Evolutionary conservation across 1,139 yeast genomes (phyloP), one percentile per base, ranked within the genome.

Genomic region (Geotrichum histeridarum): DNA sequence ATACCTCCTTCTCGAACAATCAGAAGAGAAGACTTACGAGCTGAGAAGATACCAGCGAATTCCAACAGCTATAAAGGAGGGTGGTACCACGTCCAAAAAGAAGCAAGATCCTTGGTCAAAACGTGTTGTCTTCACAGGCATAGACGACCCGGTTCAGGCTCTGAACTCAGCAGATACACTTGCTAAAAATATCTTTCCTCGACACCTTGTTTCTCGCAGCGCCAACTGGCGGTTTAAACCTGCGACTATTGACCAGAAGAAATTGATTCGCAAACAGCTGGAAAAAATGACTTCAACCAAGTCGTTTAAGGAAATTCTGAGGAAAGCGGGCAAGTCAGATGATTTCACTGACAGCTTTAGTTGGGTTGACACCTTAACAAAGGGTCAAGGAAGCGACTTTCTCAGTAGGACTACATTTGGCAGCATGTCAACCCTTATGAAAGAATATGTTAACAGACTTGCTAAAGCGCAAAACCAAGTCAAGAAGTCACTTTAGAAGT

Each of bases 141-240:
- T 58, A n/a, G 53, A 31, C 8, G 39, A 55, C 18, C 46, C 61
- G 17, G 56, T 52, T 27, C 50, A 57, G 4, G 67, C 67, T 33
- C 45, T 64, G 14, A 53, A 58, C 33, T 63, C 63, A 6, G 65
- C 64, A 12, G 67, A 64, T 38, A 54, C 57, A 1, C 55, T 50
- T 46, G 64, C 62, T 2, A 42, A 47, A 8, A 53, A 53, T 15
- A 41, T 49, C 14, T 60, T 50, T 18, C 57, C 61, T 1, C 48
- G 54, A 8, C 50, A 44, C 9, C 43, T 60, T 12, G 49, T 63
- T 27, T 51, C 57, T 30, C 55, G 59, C 11, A 51, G 58, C 22
- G 61, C 64, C 3, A 44, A 57, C 1, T 66, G 69, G 69, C 52
- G 69, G 37, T 32, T 43, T n/a, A 54, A 57, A 9, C 57, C 58